Percentiles rank a stretch among this genome's conserved stretches.
Conservation (phyloP, 257 asterid species). For the Petrea volubilis region DNA sequence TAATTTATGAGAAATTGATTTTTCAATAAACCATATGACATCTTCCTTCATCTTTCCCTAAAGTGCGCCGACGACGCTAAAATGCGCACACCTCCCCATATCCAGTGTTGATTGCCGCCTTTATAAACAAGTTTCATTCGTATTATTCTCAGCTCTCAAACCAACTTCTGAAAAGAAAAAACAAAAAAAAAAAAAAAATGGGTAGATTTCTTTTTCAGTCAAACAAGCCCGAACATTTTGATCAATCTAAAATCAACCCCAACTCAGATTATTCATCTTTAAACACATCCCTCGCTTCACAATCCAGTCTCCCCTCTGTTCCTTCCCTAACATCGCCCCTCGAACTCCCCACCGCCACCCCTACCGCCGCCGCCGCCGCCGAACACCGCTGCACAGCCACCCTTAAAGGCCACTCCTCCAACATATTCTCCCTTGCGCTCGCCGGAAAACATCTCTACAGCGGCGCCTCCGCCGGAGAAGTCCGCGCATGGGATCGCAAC, state of each 20-base stretch:
- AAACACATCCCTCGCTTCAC: conserved; percentile 49
- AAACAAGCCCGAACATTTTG: conserved; percentile 30
- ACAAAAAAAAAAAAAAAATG: conserved; percentile 17
- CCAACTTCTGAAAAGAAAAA: neutral
- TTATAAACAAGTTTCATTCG: conserved; percentile 15
- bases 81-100: neutral
- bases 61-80: conserved; percentile 9
- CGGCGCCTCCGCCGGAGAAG: conserved; percentile 60
- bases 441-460: conserved; percentile 59
- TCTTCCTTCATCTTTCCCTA: neutral
- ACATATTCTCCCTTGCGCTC: conserved; percentile 50
- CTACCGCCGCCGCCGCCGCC: conserved; percentile 20
- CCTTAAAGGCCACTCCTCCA: conserved; percentile 50
- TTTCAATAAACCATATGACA: neutral
- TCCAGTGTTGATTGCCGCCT: neutral
- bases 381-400: conserved; percentile 45
- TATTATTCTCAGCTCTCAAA: neutral
- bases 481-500: conserved; percentile 45
- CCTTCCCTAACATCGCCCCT: conserved; percentile 57
- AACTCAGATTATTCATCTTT: conserved; percentile 35
- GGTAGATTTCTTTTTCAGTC: conserved; percentile 18
- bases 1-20: neutral
- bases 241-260: conserved; percentile 22
- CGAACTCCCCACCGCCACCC: conserved; percentile 13
- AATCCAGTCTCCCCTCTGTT: conserved; percentile 62